Percentiles rank a stretch among this genome's conserved stretches.
These are phyloP conservation scores for Zychaea mexicana DNA, from an alignment of 371 early-diverging fungal species.

Conservation along the genomic window DNA sequence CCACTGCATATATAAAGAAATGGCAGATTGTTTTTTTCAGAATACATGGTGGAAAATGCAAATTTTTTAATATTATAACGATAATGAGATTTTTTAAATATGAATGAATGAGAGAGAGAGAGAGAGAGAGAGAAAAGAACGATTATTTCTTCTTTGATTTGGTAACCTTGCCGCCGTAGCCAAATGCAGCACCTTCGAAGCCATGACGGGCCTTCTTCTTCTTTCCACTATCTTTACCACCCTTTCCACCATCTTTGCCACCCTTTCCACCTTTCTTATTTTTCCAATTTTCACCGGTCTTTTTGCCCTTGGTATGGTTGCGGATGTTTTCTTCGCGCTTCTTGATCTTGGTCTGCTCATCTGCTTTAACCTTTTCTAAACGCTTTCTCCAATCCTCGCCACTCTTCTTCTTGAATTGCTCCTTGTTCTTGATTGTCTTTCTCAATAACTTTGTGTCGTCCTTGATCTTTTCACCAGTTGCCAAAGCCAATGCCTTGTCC, in stretches of 20 bases:
- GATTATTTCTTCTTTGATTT: conserved; percentile 29
- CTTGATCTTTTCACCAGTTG: conserved; percentile 88
- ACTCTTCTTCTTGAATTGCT: conserved; percentile 83
- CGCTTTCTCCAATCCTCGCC: conserved; percentile 84
- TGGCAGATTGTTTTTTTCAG: too few species aligned
- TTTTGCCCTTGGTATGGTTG: conserved; percentile 69
- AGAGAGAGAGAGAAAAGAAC: background rate
- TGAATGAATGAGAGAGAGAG: too few species aligned
- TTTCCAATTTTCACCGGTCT: conserved; percentile 23
- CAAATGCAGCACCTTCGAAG: conserved; percentile 47
- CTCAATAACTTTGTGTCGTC: conserved; percentile 89
- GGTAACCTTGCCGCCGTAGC: conserved; percentile 38
- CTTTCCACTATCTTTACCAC: conserved; percentile 36
- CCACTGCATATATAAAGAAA: too few species aligned
- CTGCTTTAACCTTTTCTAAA: conserved; percentile 62
- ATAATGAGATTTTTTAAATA: too few species aligned
- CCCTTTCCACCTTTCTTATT: conserved; percentile 59
- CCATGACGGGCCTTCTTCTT: conserved; percentile 54
- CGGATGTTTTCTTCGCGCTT: conserved; percentile 81
- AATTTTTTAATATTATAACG: too few species aligned
- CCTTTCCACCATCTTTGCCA: conserved; percentile 61
- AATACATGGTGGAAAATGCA: too few species aligned
- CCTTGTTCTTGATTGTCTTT: conserved; percentile 87
- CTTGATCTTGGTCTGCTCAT: conserved; percentile 65
- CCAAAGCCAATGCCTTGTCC: conserved; percentile 78